Base-by-base conservation (phyloP, 179 eudicot species). In the Amaranthus tricolor region DNA sequence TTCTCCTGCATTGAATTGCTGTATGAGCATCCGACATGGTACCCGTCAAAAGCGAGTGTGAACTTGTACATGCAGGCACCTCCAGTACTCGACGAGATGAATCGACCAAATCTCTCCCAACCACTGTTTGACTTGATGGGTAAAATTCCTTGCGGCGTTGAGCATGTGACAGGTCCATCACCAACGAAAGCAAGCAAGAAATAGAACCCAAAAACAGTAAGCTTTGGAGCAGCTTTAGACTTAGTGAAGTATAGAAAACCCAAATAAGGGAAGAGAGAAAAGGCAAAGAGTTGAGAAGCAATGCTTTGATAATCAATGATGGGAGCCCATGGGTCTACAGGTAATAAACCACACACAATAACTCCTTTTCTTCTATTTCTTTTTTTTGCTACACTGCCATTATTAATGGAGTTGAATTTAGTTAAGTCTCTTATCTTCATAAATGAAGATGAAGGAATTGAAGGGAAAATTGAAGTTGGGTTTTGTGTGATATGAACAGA, bases 141-240 rank as follows among this genome's bases (percentile, higher is more conserved):
- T n/a, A n/a, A n/a, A n/a, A n/a, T n/a, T n/a, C n/a, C n/a, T n/a
- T n/a, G n/a, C n/a, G n/a, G n/a, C n/a, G n/a, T n/a, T n/a, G n/a
- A n/a, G n/a, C n/a, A n/a, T n/a, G n/a, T n/a, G n/a, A n/a, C n/a
- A n/a, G n/a, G n/a, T n/a, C n/a, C n/a, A n/a, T n/a, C 98, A 45
- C 94, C 99, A 20, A 96, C 99, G 84, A 96, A 96, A 16, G 94
- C 97, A 75, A 96, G 98, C 89, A 96, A 84, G 97, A 93, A 96
- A 79, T 96, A 96, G 90, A 96, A 96, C 0, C 99, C 99, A 73
- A 96, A 96, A 45, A 91, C 90, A 15, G 98, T 96, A 65, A 96
- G 97, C 77, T 87, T 91, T 1, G 99, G 99, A 49, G 92, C 87
- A 74, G 97, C 77, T 66, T 90, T 93, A 19, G 98, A 90, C 77